Conservation (phyloP, 345 rosid genomes). For the Chamaenerion angustifolium region DNA sequence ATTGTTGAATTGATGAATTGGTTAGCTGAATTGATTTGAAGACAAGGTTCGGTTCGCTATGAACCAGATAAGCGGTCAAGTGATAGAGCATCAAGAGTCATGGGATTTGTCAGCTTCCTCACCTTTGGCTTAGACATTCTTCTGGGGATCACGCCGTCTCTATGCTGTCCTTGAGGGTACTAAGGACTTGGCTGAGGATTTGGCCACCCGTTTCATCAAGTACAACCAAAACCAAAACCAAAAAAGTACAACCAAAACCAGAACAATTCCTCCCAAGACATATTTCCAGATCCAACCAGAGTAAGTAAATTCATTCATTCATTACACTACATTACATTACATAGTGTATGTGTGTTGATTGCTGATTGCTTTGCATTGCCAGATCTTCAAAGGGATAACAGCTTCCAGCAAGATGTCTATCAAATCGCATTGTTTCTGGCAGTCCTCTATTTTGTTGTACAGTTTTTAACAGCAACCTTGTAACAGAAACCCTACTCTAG, state of each 20-base stretch:
- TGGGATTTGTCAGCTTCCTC: conserved; percentile 78
- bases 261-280: conserved; percentile 23
- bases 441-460: conserved; percentile 67
- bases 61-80: conserved; percentile 89
- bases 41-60: no score
- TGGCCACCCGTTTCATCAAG: conserved; percentile 18
- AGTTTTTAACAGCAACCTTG: conserved; percentile 68
- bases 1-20: no score
- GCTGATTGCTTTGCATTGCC: conserved; percentile 8
- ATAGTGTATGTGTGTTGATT: neutral
- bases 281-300: conserved; percentile 61
- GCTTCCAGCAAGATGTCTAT: conserved; percentile 67
- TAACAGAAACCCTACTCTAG: no score
- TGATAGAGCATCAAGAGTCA: conserved; percentile 66
- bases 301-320: conserved; percentile 8
- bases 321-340: neutral
- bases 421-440: conserved; percentile 72
- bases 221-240: no score
- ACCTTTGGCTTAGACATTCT: conserved; percentile 42
- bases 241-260: conserved; percentile 34
- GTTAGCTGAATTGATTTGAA: no score
- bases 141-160: conserved; percentile 67
- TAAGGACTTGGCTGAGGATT: conserved; percentile 46
- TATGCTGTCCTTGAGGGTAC: conserved; percentile 47
- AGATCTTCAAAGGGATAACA: conserved; percentile 82